Evolutionary conservation across 192 early-diverging fungal species (phyloP).

Genomic region (Phlyctochytrium planicorne): DNA sequence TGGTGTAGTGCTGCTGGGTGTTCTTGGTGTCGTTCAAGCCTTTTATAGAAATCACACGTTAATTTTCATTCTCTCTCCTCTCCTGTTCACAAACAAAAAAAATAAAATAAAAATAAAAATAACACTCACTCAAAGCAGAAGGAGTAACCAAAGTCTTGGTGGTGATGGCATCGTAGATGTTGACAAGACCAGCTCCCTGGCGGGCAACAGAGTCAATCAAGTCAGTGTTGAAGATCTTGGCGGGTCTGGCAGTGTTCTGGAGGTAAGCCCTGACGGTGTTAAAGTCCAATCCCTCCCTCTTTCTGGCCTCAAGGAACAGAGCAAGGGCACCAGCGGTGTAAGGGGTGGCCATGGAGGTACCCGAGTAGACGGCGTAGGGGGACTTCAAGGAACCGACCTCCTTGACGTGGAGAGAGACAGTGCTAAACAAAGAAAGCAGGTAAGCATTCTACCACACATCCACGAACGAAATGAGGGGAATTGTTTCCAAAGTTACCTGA

Average conservation of each 20-base stretch:
- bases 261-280: slow-evolving; percentile 27
- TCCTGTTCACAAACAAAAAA: too few relatives aligned
- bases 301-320: slow-evolving; percentile 51
- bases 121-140: slow-evolving; percentile 27
- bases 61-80: too few relatives aligned
- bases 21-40: slow-evolving; percentile 3
- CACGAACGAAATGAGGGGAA: slow-evolving; percentile 2
- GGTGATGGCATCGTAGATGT: slow-evolving; percentile 45
- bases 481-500: too few relatives aligned
- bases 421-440: too few relatives aligned
- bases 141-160: slow-evolving; percentile 39
- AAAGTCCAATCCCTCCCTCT: slow-evolving; percentile 6
- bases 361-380: slow-evolving; percentile 38
- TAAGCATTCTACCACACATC: too few relatives aligned
- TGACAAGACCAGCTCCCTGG: slow-evolving; percentile 58
- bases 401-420: slow-evolving; percentile 18
- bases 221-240: slow-evolving; percentile 23
- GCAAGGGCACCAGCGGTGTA: slow-evolving; percentile 71
- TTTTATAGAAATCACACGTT: too few relatives aligned
- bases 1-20: background rate
- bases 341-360: slow-evolving; percentile 83
- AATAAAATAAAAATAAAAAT: background rate
- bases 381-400: slow-evolving; percentile 49
- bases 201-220: slow-evolving; percentile 7
- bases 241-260: slow-evolving; percentile 14